These are phyloP conservation scores for Pterocarpus santalinus DNA, from an alignment of 306 rosid species.

Conservation along the genomic window DNA sequence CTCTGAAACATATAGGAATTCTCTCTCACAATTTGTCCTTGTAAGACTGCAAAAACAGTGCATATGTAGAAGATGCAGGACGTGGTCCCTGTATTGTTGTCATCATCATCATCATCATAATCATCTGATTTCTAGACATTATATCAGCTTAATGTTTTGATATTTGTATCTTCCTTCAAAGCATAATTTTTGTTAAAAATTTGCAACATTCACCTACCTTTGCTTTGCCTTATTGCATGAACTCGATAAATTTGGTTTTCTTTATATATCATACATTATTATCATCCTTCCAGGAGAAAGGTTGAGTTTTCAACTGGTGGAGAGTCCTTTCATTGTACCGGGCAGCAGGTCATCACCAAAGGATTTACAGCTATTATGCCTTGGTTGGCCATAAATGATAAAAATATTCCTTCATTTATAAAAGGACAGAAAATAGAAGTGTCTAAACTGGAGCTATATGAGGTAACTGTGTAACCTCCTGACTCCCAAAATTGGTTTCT, in stretches of 20 bases:
- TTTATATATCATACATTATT: conserved; percentile 36
- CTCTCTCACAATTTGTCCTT: conserved; percentile 24
- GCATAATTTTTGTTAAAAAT: conserved; percentile 24
- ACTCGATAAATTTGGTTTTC: conserved; percentile 21
- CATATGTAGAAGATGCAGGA: not conserved
- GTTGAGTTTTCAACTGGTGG: conserved; percentile 82
- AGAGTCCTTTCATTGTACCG: conserved; percentile 87
- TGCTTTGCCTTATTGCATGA: conserved; percentile 37
- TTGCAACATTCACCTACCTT: conserved; percentile 23
- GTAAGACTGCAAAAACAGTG: conserved; percentile 1
- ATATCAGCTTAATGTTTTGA: conserved; percentile 22
- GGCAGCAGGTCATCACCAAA: conserved; percentile 66
- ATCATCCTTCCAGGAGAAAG: conserved; percentile 70
- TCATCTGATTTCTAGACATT: conserved; percentile 26
- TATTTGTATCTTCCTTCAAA: conserved; percentile 30
- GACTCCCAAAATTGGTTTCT: conserved; percentile 33
- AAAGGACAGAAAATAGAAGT: conserved; percentile 84
- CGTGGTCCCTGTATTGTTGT: conserved; percentile 33
- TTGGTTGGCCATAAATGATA: conserved; percentile 90
- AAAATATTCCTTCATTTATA: conserved; percentile 79
- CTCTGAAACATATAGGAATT: conserved; percentile 30
- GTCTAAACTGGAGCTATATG: conserved; percentile 81
- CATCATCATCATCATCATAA: conserved; percentile 7
- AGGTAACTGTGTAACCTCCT: conserved; percentile 60
- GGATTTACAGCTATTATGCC: conserved; percentile 96